These are phyloP conservation scores for Skeletonema tropicum DNA, from an alignment of 108 stramenopile species.

Conservation along the genomic window DNA sequence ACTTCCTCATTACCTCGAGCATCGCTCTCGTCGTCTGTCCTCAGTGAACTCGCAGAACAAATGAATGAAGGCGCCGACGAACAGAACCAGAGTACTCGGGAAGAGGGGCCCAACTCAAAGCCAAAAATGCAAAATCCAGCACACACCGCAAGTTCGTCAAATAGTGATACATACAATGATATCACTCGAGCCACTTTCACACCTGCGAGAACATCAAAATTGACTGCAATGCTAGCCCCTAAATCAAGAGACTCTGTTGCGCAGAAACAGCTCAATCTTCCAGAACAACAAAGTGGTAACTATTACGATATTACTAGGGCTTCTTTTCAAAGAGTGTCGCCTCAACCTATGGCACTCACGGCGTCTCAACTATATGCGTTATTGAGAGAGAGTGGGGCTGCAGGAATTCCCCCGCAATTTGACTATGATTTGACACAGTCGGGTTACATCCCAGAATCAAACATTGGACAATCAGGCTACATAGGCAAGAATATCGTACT, in stretches of 20 bases:
- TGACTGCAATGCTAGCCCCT: constrained; percentile 17
- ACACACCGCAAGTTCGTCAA: neutral
- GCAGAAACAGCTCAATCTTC: neutral
- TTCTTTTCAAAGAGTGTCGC: constrained; percentile 16
- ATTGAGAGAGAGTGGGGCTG: neutral
- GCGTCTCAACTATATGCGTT: neutral
- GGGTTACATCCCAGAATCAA: neutral
- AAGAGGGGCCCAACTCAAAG: neutral
- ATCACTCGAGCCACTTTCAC: constrained; percentile 4
- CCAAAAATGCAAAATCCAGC: neutral
- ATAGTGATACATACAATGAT: constrained; percentile 3
- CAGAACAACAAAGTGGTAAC: neutral
- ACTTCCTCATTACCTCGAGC: neutral
- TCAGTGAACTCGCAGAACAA: constrained; percentile 3
- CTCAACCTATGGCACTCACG: constrained; percentile 8
- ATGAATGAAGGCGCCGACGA: neutral
- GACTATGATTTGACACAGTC: neutral
- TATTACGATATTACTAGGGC: constrained; percentile 23
- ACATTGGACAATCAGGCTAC: neutral
- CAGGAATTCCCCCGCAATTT: neutral
- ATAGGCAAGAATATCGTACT: neutral
- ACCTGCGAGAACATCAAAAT: neutral
- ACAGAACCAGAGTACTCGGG: neutral
- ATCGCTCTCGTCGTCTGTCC: neutral
- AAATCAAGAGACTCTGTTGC: constrained; percentile 4